Conservation (phyloP, 2,329 filamentous ascomycete species). For the Cladosporium oxysporum region DNA sequence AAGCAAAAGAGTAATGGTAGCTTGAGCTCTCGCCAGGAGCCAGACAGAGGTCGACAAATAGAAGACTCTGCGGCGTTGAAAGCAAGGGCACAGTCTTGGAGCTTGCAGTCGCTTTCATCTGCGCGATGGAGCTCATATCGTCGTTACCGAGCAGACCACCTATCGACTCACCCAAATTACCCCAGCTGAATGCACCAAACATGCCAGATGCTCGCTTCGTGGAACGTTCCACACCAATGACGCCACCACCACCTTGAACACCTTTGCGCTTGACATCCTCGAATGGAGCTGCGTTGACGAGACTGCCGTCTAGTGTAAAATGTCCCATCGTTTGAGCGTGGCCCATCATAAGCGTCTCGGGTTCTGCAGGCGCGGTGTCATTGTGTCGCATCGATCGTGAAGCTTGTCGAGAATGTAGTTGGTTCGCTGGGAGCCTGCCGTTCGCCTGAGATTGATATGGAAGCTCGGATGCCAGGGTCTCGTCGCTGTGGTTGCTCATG, state of each 20-base stretch:
- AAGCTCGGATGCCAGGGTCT: constrained; percentile 82
- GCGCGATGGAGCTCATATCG: constrained; percentile 89
- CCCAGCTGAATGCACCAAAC: constrained; percentile 83
- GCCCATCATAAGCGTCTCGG: constrained; percentile 94
- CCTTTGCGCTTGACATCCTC: constrained; percentile 96
- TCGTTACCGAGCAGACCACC: constrained; percentile 82
- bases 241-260: constrained; percentile 79
- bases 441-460: constrained; percentile 55
- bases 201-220: constrained; percentile 76
- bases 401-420: constrained; percentile 41
- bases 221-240: constrained; percentile 72
- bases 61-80: constrained; percentile 91
- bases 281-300: constrained; percentile 86
- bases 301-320: constrained; percentile 86
- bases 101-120: constrained; percentile 87
- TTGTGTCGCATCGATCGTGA: constrained; percentile 41
- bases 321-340: constrained; percentile 93
- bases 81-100: constrained; percentile 85
- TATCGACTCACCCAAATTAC: constrained; percentile 81
- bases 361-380: constrained; percentile 51
- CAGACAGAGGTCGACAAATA: constrained; percentile 90
- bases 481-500: constrained; percentile 89
- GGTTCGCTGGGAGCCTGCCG: constrained; percentile 31
- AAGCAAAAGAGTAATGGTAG: constrained; percentile 81
- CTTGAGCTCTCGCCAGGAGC: constrained; percentile 84